Conservation (phyloP, 768 basidiomycete genomes). For the Trametes gibbosa region DNA sequence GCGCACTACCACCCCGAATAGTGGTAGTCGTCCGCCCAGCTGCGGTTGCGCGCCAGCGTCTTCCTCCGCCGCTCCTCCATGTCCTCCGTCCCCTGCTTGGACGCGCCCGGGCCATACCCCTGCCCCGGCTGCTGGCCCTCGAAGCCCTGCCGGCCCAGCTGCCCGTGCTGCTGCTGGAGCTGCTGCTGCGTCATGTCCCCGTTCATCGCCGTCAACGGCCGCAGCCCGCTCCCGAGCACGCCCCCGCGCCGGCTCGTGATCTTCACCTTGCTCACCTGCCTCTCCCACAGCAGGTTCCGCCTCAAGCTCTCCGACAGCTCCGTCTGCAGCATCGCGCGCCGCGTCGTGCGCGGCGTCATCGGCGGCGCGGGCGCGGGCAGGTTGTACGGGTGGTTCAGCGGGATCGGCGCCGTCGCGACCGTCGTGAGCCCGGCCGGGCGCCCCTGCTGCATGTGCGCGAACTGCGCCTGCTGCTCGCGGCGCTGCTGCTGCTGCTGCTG, state of each 20-base stretch:
- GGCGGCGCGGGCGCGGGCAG: constrained; percentile 63
- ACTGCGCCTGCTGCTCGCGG: neutral
- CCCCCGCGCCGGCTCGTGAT: constrained; percentile 33
- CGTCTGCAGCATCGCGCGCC: constrained; percentile 77
- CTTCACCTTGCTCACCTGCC: constrained; percentile 59
- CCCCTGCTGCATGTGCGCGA: neutral
- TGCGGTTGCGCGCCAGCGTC: constrained; percentile 58
- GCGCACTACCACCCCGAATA: constrained; percentile 55
- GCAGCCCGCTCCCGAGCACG: constrained; percentile 29
- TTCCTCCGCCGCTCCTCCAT: constrained; percentile 40
- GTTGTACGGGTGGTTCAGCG: constrained; percentile 67
- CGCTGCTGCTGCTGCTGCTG: constrained; percentile 24
- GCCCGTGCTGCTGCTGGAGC: constrained; percentile 19
- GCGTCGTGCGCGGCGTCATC: constrained; percentile 82
- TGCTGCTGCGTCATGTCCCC: constrained; percentile 8
- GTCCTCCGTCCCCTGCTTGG: constrained; percentile 35
- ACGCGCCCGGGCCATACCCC: constrained; percentile 27
- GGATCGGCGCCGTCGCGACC: constrained; percentile 50
- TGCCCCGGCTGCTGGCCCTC: neutral
- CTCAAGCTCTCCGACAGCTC: constrained; percentile 86
- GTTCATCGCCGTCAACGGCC: constrained; percentile 34
- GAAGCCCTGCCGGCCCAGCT: neutral
- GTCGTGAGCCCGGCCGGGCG: constrained; percentile 32
- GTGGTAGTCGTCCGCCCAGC: constrained; percentile 71
- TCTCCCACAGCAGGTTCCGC: constrained; percentile 78